Evolutionary conservation across 2,329 filamentous ascomycete genomes (phyloP), one percentile per base, ranked within the genome.

Genomic region (Talaromyces pinophilus): DNA sequence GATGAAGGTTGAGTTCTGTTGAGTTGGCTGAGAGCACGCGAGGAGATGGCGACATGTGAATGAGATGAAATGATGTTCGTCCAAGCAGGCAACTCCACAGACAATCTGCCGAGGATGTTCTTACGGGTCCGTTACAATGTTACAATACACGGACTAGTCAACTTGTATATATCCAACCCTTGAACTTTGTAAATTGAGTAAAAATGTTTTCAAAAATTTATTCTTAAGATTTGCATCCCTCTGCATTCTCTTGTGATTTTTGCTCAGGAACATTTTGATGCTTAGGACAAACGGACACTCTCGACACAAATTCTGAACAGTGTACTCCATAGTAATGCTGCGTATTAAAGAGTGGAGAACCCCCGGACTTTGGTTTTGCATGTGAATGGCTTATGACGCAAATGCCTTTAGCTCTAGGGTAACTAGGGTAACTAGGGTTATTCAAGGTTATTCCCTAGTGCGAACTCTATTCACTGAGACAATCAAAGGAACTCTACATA

Each of bases 91-190:
- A 35, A 30, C 19, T 30, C 50, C 33, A 7, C 22, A 6, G 55
- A 33, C 17, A 35, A 28, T 44, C 62, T 59, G 55, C 63, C 63
- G 63, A 65, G 63, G 63, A 65, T 65, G 63, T 65, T 28, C 40
- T 61, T 44, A 62, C 60, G 15, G 57, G 15, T 4, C 3, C 38
- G 40, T 60, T 60, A 60, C 57, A 22, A 3, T 22, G 10, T 60
- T 42, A 30, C 57, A 30, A 60, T 60, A 60, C 57, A 19, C 22
- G 28, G 19, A 17, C 15, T 13, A 13, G 7, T 22, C 10, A 8
- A 35, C 17, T 19, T 19, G 10, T 30, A 22, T 35, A 11, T 19
- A n/a, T 55, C 11, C 17, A 17, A 35, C 17, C n/a, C n/a, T 13
- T 35, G 2, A 17, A n/a, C 2, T 33, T 17, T 17, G 25, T 4